phyloP scores from a whole-genome alignment of 139 green algal species.

The Chlorella sp. region DNA sequence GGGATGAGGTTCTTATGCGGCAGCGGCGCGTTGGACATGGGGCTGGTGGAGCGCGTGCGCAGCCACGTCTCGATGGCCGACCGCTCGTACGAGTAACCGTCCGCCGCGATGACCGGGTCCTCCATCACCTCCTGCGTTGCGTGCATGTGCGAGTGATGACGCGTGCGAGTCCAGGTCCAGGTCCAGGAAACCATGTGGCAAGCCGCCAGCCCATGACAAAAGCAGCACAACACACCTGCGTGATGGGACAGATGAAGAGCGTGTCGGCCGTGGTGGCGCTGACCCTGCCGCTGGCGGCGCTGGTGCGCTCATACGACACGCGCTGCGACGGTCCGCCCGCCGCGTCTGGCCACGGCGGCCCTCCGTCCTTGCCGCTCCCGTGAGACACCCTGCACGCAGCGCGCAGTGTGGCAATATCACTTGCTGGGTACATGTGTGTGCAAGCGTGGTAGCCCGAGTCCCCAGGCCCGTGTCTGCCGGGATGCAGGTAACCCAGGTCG shows the following conservation, averaged over 20 bases:
- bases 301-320: neutral
- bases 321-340: no score
- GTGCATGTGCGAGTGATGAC: neutral
- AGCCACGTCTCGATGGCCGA: constrained; percentile 63
- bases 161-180: no score
- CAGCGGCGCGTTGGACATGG: neutral
- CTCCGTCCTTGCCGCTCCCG: no score
- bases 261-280: neutral
- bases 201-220: no score
- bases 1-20: neutral
- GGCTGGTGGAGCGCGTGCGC: constrained; percentile 18
- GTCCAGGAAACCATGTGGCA: no score
- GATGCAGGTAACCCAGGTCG: no score
- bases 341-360: no score
- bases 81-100: constrained; percentile 74
- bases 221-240: constrained; percentile 33
- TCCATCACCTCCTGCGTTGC: constrained; percentile 46
- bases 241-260: constrained; percentile 42
- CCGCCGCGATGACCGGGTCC: constrained; percentile 61
- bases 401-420: no score
- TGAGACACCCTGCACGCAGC: no score
- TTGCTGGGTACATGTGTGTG: no score
- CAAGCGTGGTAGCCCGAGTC: no score
- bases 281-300: neutral
- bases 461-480: no score